phyloP scores from a whole-genome alignment of 2,329 filamentous ascomycete species.

The Trichophyton schoenleinii region DNA sequence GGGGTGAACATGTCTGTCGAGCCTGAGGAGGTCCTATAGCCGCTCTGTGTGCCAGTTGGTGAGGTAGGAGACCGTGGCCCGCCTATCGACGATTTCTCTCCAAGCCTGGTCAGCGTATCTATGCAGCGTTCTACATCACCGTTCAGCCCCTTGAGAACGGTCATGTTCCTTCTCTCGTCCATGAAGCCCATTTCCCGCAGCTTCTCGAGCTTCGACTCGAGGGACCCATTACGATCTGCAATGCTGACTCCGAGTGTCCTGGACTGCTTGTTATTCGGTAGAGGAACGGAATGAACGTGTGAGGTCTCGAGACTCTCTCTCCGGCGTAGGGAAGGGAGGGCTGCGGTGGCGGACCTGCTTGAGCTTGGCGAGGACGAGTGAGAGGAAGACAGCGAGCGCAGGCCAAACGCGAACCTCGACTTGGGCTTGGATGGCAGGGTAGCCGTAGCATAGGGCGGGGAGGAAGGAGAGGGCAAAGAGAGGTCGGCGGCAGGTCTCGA shows the following conservation, averaged over 20 bases:
- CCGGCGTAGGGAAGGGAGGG: background rate
- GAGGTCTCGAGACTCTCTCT: slow-evolving; percentile 3
- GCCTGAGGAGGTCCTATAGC: slow-evolving; percentile 5
- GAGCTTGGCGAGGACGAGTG: slow-evolving; percentile 41
- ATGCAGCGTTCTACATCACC: slow-evolving; percentile 79
- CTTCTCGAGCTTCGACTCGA: slow-evolving; percentile 62
- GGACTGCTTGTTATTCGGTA: slow-evolving; percentile 51
- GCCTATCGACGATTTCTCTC: slow-evolving; percentile 47
- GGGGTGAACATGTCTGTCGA: slow-evolving; percentile 12
- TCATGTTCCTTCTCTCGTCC: slow-evolving; percentile 68
- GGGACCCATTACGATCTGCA: slow-evolving; percentile 34
- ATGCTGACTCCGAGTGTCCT: slow-evolving; percentile 46
- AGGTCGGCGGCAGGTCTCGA: slow-evolving; percentile 40
- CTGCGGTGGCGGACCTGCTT: slow-evolving; percentile 36
- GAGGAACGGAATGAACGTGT: slow-evolving; percentile 13
- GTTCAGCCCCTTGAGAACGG: slow-evolving; percentile 67
- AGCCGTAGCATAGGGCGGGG: slow-evolving; percentile 20
- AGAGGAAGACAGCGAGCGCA: slow-evolving; percentile 58
- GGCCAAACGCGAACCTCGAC: slow-evolving; percentile 49
- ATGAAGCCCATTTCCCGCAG: slow-evolving; percentile 85
- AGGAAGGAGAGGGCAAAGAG: slow-evolving; percentile 32
- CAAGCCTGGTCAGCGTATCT: slow-evolving; percentile 70
- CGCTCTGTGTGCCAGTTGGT: slow-evolving; percentile 14
- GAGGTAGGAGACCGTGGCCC: slow-evolving; percentile 43
- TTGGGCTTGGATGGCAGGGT: slow-evolving; percentile 46